Conservation (phyloP, 2,329 filamentous ascomycete species). For the Fusarium oligoseptatum region DNA sequence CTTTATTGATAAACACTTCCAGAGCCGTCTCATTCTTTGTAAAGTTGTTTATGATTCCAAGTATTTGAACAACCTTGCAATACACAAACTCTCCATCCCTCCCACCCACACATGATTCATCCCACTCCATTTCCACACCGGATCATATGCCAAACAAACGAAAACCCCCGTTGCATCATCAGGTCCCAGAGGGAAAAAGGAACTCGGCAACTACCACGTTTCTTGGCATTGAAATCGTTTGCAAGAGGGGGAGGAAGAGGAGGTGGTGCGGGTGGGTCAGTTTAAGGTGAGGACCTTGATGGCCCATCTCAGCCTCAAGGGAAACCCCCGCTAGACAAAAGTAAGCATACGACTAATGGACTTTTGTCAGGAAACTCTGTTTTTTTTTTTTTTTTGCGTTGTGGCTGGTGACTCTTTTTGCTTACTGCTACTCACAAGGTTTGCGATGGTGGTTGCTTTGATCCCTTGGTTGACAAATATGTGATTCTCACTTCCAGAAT, state of each 20-base stretch:
- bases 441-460: neutral
- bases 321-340: constrained; percentile 14
- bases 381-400: neutral
- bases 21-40: neutral
- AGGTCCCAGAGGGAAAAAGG: constrained; percentile 18
- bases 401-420: constrained; percentile 26
- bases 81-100: neutral
- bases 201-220: constrained; percentile 35
- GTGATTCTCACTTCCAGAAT: neutral
- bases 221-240: constrained; percentile 22
- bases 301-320: constrained; percentile 35
- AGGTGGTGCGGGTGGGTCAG: constrained; percentile 41
- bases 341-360: constrained; percentile 6
- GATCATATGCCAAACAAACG: neutral
- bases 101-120: neutral
- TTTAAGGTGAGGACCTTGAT: constrained; percentile 49
- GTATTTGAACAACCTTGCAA: neutral
- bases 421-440: neutral
- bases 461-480: neutral
- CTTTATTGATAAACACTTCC: neutral
- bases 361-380: constrained; percentile 10
- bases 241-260: constrained; percentile 1
- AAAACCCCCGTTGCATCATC: neutral
- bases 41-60: neutral
- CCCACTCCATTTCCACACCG: neutral